Base-by-base conservation (phyloP, 805 yeast species). In the Blastobotrys muscicola region DNA sequence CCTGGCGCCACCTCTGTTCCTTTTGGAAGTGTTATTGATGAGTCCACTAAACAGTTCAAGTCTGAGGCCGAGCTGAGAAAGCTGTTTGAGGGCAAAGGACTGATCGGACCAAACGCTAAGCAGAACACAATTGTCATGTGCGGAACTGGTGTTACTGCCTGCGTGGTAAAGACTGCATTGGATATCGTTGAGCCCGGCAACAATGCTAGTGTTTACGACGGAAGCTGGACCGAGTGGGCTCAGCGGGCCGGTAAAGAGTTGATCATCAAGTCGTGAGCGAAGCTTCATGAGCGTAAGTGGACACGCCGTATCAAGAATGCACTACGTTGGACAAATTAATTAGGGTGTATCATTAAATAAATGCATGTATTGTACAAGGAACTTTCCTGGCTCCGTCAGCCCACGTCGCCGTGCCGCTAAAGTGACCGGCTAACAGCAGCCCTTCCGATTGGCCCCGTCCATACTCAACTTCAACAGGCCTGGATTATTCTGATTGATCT, bases 91-190 rank as follows among this genome's bases (percentile, higher is more conserved):
- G 31, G 11, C 5, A 10, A 23, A 12, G 8, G 29, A 3, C 26
- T 20, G 4, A 20, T 20, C 6, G 26, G 26, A 20, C 6, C 26
- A 20, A 67, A 67, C 45, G 57, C 59, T 3, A 62, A 68, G 12
- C 80, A 82, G 55, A 89, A 85, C 9, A 77, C 84, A 13, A 77
- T 92, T 40, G 83, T 82, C 33, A 78, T 85, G 85, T 92, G 98
- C 60, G 98, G 97, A 26, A 82, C 97, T 0, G 98, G 97, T 38
- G 97, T 92, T 39, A 81, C 97, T 8, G 97, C 97, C 0, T 85
- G 90, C 50, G 78, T 92, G 34, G 71, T 90, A 38, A 82, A 84
- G 61, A 67, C 82, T 7, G 97, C 94, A 1, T 59, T 83, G 35
- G 79, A 77, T 45, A 56, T 65, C n/a, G 69, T 74, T 8, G 31